phyloP scores from a whole-genome alignment of 2,329 filamentous ascomycete genomes.

The Aspergillus novoparasiticus region DNA sequence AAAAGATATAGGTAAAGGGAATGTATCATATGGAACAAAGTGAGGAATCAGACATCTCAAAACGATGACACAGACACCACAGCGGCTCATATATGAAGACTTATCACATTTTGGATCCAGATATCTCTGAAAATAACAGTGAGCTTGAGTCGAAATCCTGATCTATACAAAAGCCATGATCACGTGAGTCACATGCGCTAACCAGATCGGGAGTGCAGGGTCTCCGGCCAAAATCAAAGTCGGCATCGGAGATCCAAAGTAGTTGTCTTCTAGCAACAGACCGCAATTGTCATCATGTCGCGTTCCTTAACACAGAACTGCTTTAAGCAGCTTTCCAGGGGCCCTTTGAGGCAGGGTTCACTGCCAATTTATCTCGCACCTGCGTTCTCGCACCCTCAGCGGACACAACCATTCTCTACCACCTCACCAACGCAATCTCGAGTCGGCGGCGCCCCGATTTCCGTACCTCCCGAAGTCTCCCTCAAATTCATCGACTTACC shows the following conservation, averaged over 20 bases:
- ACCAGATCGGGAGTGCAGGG: constrained; percentile 20
- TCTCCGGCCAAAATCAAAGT: constrained; percentile 36
- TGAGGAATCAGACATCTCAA: neutral
- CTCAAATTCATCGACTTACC: constrained; percentile 69
- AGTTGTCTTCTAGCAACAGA: constrained; percentile 23
- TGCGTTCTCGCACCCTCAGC: constrained; percentile 57
- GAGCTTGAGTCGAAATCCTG: neutral
- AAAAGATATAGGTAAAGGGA: neutral
- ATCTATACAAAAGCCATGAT: constrained; percentile 14
- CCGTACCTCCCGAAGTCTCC: constrained; percentile 81
- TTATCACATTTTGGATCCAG: neutral
- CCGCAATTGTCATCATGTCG: constrained; percentile 57
- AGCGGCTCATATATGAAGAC: neutral
- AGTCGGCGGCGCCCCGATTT: constrained; percentile 78
- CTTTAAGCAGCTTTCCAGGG: constrained; percentile 58
- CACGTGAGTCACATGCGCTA: constrained; percentile 22
- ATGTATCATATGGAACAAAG: neutral
- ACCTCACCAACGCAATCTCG: constrained; percentile 71
- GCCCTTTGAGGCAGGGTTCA: constrained; percentile 52
- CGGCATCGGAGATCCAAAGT: constrained; percentile 28
- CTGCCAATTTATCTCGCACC: constrained; percentile 74
- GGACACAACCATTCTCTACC: constrained; percentile 68
- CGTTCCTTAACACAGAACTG: constrained; percentile 63
- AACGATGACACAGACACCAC: neutral
- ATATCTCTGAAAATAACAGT: neutral